phyloP scores from a whole-genome alignment of 208 protist species.

The Polymyxa betae region DNA sequence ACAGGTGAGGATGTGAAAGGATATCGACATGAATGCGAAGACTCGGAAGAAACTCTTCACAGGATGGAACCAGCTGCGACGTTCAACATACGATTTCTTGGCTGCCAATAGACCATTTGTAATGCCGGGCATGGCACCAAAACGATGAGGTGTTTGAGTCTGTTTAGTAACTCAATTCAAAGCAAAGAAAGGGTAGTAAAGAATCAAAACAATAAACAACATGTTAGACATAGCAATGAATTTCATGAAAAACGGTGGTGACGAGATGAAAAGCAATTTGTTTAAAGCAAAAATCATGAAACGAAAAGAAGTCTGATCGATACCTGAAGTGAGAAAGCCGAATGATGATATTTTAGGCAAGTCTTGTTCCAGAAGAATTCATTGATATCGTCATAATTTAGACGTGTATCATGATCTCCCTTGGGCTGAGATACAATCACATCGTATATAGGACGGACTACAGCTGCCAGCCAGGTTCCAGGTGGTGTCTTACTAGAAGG shows the following conservation, averaged over 20 bases:
- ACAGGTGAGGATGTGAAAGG: conserved; percentile 25
- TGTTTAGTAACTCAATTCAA: too few relatives aligned
- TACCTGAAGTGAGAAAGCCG: neutral
- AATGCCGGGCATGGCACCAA: neutral
- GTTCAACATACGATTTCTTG: conserved; percentile 59
- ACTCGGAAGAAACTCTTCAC: conserved; percentile 59
- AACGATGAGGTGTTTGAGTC: neutral
- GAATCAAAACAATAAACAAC: too few relatives aligned
- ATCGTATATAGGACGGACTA: conserved; percentile 31
- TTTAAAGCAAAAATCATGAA: too few relatives aligned
- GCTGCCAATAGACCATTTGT: neutral
- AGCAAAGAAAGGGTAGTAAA: too few relatives aligned
- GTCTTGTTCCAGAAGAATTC: conserved; percentile 65
- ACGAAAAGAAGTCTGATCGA: neutral
- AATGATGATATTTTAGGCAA: conserved; percentile 60
- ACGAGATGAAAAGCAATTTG: too few relatives aligned
- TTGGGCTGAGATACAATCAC: conserved; percentile 38
- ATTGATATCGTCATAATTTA: conserved; percentile 68
- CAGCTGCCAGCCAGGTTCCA: neutral
- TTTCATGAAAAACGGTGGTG: too few relatives aligned
- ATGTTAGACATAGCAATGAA: too few relatives aligned
- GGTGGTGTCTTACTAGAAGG: conserved; percentile 51
- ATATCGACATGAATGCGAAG: conserved; percentile 49
- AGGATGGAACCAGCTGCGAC: conserved; percentile 57
- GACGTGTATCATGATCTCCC: neutral